Evolutionary conservation across 768 basidiomycete genomes (phyloP).

Genomic region (Daedaleopsis nitida): DNA sequence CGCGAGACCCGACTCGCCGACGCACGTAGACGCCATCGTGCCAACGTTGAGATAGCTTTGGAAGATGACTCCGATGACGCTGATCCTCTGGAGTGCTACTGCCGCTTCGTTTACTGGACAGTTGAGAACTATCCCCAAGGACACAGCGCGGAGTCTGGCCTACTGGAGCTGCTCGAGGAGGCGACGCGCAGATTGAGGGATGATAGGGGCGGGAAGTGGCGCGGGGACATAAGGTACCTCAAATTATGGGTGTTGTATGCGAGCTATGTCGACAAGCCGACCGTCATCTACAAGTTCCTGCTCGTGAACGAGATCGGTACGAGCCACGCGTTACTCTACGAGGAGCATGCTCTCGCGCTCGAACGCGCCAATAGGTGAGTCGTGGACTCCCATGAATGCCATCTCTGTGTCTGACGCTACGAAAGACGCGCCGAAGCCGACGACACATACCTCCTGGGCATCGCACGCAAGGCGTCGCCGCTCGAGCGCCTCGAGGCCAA

Average conservation of each 20-base stretch:
- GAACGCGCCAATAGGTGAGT: slow-evolving; percentile 82
- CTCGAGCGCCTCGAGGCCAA: slow-evolving; percentile 77
- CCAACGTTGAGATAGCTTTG: slow-evolving; percentile 74
- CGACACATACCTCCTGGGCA: slow-evolving; percentile 82
- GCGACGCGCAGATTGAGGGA: slow-evolving; percentile 85
- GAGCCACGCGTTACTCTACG: slow-evolving; percentile 78
- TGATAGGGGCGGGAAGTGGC: slow-evolving; percentile 72
- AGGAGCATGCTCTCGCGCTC: slow-evolving; percentile 85
- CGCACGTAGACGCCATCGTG: slow-evolving; percentile 64
- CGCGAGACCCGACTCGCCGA: slow-evolving; percentile 69
- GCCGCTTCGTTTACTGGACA: slow-evolving; percentile 87
- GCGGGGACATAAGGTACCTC: slow-evolving; percentile 81
- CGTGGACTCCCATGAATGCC: neutral
- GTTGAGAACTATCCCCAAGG: slow-evolving; percentile 95
- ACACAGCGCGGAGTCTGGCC: slow-evolving; percentile 82
- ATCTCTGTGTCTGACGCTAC: slow-evolving; percentile 3
- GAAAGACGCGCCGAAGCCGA: slow-evolving; percentile 87
- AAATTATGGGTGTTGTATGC: slow-evolving; percentile 96
- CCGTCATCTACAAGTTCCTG: slow-evolving; percentile 87
- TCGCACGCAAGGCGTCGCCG: slow-evolving; percentile 79
- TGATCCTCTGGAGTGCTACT: slow-evolving; percentile 86
- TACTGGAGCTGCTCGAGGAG: slow-evolving; percentile 92
- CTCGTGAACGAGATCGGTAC: slow-evolving; percentile 92
- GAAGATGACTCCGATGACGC: slow-evolving; percentile 69
- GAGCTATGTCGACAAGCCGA: slow-evolving; percentile 86